phyloP scores from a whole-genome alignment of 139 green algal species.

The Astrephomene gubernaculifera region DNA sequence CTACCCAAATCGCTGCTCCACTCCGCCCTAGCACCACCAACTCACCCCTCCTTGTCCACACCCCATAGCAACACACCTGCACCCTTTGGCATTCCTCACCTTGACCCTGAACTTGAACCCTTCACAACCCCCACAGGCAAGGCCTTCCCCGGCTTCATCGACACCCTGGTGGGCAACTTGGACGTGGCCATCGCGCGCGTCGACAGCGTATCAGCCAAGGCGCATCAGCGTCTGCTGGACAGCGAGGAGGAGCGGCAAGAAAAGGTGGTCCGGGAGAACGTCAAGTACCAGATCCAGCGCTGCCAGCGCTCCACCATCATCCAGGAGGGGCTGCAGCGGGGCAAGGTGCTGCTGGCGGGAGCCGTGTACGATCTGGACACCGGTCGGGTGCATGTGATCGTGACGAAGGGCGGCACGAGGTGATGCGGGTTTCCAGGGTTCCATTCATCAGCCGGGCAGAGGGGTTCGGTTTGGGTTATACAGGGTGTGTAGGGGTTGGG shows the following conservation, averaged over 20 bases:
- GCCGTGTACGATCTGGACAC: constrained; percentile 45
- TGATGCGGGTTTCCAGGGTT: too few relatives aligned
- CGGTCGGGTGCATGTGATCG: constrained; percentile 6
- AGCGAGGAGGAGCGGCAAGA: constrained; percentile 22
- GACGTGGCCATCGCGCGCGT: constrained; percentile 48
- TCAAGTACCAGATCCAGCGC: constrained; percentile 49
- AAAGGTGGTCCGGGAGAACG: constrained; percentile 51
- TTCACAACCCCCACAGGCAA: constrained; percentile 42
- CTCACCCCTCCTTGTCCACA: too few relatives aligned
- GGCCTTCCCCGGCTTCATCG: constrained; percentile 57
- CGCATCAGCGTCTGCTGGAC: background rate
- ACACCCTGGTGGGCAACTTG: constrained; percentile 51
- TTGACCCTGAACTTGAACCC: background rate
- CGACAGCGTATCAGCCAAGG: background rate
- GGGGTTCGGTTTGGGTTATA: too few relatives aligned
- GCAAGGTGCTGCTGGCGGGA: constrained; percentile 26
- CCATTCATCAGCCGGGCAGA: too few relatives aligned
- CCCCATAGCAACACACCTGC: too few relatives aligned
- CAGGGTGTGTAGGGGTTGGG: too few relatives aligned
- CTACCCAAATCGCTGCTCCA: too few relatives aligned
- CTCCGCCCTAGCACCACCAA: too few relatives aligned
- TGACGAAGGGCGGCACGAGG: constrained; percentile 38
- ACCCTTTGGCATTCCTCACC: background rate
- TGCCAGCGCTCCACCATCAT: constrained; percentile 50
- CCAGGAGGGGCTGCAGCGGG: constrained; percentile 37